Evolutionary conservation across 208 protist genomes (phyloP).

Genomic region (Leishmania amazonensis): DNA sequence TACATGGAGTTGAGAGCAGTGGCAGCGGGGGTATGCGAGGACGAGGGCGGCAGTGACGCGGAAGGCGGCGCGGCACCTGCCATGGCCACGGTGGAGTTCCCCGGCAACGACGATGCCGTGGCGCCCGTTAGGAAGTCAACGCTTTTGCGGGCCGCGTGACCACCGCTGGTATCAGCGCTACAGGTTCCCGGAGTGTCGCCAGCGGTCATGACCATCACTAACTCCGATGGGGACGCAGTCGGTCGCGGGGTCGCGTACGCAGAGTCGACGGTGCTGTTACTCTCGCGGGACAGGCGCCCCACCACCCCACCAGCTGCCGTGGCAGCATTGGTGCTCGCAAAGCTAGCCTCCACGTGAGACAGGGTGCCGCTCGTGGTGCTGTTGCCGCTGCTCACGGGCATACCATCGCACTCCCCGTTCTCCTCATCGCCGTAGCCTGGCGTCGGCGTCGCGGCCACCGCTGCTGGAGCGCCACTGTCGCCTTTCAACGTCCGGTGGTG

Average conservation of each 20-base stretch:
- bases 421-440: not conserved
- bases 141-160: not conserved
- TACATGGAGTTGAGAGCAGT: constrained; percentile 44
- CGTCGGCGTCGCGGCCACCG: not conserved
- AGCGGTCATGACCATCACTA: constrained; percentile 28
- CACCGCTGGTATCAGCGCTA: not conserved
- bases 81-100: not conserved
- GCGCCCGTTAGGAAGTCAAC: not conserved
- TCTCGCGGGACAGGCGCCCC: not conserved
- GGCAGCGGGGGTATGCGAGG: not conserved
- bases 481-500: constrained; percentile 4
- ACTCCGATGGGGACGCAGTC: not conserved
- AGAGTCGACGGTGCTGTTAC: not conserved
- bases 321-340: not conserved
- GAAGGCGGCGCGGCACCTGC: not conserved
- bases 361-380: constrained; percentile 2
- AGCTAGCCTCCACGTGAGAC: constrained; percentile 25
- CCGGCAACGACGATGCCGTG: not conserved
- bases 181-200: constrained; percentile 13
- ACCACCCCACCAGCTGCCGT: not conserved
- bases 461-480: not conserved
- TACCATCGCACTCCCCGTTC: not conserved
- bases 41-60: not conserved
- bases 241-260: constrained; percentile 13
- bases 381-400: not conserved